A percentile compares a stretch with the other conserved stretches of the same genome.
Conservation (phyloP, 2,329 filamentous ascomycete genomes). For the Metarhizium anisopliae region DNA sequence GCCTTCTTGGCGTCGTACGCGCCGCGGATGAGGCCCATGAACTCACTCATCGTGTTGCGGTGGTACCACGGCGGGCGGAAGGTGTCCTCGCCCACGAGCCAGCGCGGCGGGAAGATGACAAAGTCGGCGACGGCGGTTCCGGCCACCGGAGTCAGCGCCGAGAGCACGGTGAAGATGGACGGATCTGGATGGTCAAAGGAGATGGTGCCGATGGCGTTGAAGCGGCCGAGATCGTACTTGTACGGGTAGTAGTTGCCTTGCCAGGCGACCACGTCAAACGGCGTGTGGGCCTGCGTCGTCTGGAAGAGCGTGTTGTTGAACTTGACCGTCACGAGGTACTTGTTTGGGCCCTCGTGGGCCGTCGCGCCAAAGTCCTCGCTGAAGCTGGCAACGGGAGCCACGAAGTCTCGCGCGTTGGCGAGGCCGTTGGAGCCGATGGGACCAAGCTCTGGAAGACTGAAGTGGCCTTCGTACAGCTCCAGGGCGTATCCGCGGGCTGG, state of each 20-base stretch:
- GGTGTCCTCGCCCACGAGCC: slow-evolving; percentile 61
- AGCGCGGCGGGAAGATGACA: slow-evolving; percentile 64
- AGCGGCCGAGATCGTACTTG: slow-evolving; percentile 74
- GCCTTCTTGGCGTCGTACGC: slow-evolving; percentile 54
- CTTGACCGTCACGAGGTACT: slow-evolving; percentile 45
- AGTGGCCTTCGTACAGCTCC: slow-evolving; percentile 67
- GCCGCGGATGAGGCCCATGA: slow-evolving; percentile 52
- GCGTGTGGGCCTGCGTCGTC: slow-evolving; percentile 58
- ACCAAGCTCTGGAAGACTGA: slow-evolving; percentile 60
- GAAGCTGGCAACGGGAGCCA: slow-evolving; percentile 61
- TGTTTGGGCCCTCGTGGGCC: slow-evolving; percentile 25
- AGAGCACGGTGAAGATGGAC: slow-evolving; percentile 66
- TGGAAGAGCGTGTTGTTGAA: slow-evolving; percentile 58
- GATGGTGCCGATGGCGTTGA: slow-evolving; percentile 64
- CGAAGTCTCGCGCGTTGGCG: slow-evolving; percentile 69
- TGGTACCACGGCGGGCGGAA: slow-evolving; percentile 69
- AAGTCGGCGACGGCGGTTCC: slow-evolving; percentile 63
- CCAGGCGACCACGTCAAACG: slow-evolving; percentile 75
- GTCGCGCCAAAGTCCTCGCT: slow-evolving; percentile 43
- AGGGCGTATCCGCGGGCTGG: slow-evolving; percentile 65
- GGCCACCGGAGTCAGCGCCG: slow-evolving; percentile 56
- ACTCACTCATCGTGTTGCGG: slow-evolving; percentile 59
- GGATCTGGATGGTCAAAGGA: slow-evolving; percentile 73
- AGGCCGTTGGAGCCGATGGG: slow-evolving; percentile 66
- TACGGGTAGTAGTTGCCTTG: slow-evolving; percentile 74